phyloP scores from a whole-genome alignment of 495 filamentous ascomycete species.

The Friedmanniomyces endolithicus region DNA sequence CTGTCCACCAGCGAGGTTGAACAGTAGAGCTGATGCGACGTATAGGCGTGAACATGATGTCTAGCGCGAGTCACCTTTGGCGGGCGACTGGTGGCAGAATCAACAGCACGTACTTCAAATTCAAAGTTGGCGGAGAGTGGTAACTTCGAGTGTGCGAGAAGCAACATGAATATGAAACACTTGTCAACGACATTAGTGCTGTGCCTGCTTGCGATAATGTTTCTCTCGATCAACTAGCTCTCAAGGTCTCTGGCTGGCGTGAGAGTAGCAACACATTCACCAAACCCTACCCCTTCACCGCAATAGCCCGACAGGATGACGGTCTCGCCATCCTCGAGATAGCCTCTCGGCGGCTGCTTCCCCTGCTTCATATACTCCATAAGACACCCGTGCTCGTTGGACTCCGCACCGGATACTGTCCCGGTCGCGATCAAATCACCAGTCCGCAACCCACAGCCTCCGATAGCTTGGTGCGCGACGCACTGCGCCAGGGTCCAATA shows the following conservation, averaged over 20 bases:
- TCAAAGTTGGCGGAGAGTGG: slow-evolving; percentile 42
- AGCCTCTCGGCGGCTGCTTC: slow-evolving; percentile 1
- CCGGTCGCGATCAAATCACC: slow-evolving; percentile 25
- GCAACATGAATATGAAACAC: no score
- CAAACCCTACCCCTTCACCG: slow-evolving; percentile 16
- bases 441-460: slow-evolving; percentile 19
- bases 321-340: slow-evolving; percentile 17
- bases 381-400: slow-evolving; percentile 21
- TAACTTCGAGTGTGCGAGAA: slow-evolving; percentile 21
- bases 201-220: no score
- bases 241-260: slow-evolving; percentile 1
- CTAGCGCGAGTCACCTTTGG: slow-evolving; percentile 34
- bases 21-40: neutral
- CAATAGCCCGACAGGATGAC: slow-evolving; percentile 13
- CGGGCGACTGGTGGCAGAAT: slow-evolving; percentile 35
- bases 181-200: no score
- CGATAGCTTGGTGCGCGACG: slow-evolving; percentile 24
- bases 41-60: slow-evolving; percentile 10
- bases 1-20: neutral
- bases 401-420: slow-evolving; percentile 18
- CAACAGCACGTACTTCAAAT: slow-evolving; percentile 34
- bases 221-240: neutral
- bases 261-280: slow-evolving; percentile 15
- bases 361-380: slow-evolving; percentile 14
- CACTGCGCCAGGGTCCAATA: slow-evolving; percentile 24